Evolutionary conservation across 805 yeast genomes (phyloP).

Genomic region (Diddensiella santjacobensis): DNA sequence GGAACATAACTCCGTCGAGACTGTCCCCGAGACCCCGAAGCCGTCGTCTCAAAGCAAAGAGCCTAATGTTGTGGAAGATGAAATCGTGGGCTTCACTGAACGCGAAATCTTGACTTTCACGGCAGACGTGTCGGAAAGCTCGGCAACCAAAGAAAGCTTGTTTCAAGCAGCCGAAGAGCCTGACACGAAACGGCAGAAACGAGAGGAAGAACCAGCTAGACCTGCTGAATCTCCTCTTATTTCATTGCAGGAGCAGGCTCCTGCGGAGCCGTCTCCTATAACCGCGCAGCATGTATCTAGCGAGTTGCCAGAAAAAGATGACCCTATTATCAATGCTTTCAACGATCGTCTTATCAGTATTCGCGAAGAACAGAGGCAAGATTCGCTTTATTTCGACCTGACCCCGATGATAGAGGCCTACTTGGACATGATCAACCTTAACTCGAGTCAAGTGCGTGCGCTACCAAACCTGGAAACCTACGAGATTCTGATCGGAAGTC

Average conservation of each 20-base stretch:
- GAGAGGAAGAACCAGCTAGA: neutral
- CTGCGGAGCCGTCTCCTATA: neutral
- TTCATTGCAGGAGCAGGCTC: neutral
- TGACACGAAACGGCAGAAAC: neutral
- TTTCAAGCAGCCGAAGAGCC: neutral
- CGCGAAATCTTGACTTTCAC: neutral
- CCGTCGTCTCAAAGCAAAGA: neutral
- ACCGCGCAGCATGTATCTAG: constrained; percentile 3
- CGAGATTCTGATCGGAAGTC: constrained; percentile 24
- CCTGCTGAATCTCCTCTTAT: neutral
- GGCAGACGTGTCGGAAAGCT: neutral
- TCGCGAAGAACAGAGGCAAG: constrained; percentile 2
- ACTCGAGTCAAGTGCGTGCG: constrained; percentile 5
- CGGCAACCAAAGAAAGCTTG: too few species aligned
- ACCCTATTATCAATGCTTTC: neutral
- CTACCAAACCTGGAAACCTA: constrained; percentile 30
- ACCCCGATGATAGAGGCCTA: constrained; percentile 29
- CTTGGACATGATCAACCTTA: constrained; percentile 25
- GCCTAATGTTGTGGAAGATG: neutral
- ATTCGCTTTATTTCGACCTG: constrained; percentile 16
- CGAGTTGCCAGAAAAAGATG: neutral
- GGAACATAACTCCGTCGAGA: too few species aligned
- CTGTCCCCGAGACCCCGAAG: neutral
- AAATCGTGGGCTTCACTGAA: neutral
- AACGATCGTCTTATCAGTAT: neutral